Evolutionary conservation across 2,329 filamentous ascomycete genomes (phyloP), one percentile per base, ranked within the genome.

Genomic region (Hypomyces perniciosus): DNA sequence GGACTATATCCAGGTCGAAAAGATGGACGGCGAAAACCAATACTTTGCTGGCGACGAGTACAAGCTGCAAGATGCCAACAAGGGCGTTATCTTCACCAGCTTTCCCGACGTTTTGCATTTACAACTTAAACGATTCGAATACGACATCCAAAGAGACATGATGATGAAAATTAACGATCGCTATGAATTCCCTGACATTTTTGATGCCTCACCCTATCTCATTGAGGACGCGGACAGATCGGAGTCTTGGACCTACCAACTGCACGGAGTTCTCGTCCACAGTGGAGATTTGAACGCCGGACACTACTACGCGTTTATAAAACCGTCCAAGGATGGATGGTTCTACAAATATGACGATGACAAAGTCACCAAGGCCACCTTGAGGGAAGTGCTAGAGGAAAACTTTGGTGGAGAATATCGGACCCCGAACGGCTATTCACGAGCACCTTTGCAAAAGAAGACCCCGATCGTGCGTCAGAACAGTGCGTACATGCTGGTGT

Each of bases 161-260:
- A 96, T 97, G 88, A 96, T 95, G 86, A 99, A 99, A 72, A 90
- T 99, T 66, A 95, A 95, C 62, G 90, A 95, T 61, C 84, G 89
- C 51, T 92, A 93, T 71, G 90, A 95, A 62, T 95, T 93, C 58
- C 90, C 89, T 1, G 88, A 95, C 54, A 72, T 81, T 51, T 90
- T 90, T 62, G 88, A 95, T 64, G 89, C 91, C 6, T 77, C 88
- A 0, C 90, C 90, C 0, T 99, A 93, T 65, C 81, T 99, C 20
- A 86, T 90, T 9, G 85, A 90, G 27, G 85, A 89, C 54, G 89
- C 90, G 28, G 91, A 96, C 66, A 87, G 77, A 65, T 93, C 90
- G 1, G 90, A 97, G 65, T 76, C 91, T 1, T 97, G 91, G 83
- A 79, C 83, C 40, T 99, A 99, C 69, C 88, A 95, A 66, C 75